phyloP scores from a whole-genome alignment of 192 early-diverging fungal genomes.

The Physocladia obscura region DNA sequence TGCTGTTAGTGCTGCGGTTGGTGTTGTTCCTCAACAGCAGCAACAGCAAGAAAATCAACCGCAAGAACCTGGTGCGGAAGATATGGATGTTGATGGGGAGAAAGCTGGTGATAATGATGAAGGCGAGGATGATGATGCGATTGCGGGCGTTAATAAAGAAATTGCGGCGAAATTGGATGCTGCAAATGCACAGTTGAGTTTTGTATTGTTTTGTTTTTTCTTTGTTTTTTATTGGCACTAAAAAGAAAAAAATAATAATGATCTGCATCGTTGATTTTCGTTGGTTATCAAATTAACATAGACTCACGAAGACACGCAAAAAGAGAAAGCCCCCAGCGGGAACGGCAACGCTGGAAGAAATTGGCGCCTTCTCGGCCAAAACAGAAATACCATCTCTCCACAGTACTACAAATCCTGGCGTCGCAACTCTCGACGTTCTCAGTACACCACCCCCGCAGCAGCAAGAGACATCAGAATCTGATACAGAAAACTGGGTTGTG shows the following conservation, averaged over 20 bases:
- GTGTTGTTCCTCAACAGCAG: not conserved
- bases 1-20: constrained; percentile 12
- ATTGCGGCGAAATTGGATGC: constrained; percentile 38
- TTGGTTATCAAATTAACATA: no score
- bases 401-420: constrained; percentile 70
- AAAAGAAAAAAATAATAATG: not conserved
- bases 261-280: no score
- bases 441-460: not conserved
- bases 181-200: constrained; percentile 39
- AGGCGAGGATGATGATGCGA: constrained; percentile 45
- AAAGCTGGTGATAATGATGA: constrained; percentile 50
- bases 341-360: constrained; percentile 64
- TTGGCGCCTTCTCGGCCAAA: constrained; percentile 58
- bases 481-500: constrained; percentile 53
- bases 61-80: constrained; percentile 22
- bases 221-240: not conserved
- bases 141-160: constrained; percentile 29
- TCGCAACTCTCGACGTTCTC: constrained; percentile 41
- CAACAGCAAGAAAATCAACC: no score
- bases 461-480: constrained; percentile 8
- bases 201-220: constrained; percentile 12
- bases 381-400: constrained; percentile 64
- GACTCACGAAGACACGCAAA: constrained; percentile 65
- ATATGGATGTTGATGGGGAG: constrained; percentile 54
- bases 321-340: constrained; percentile 79